A percentile compares a stretch with the other conserved stretches of the same genome.
These are phyloP conservation scores for Colletotrichum sp. DNA, from an alignment of 2,329 filamentous ascomycete species.

Conservation along the genomic window DNA sequence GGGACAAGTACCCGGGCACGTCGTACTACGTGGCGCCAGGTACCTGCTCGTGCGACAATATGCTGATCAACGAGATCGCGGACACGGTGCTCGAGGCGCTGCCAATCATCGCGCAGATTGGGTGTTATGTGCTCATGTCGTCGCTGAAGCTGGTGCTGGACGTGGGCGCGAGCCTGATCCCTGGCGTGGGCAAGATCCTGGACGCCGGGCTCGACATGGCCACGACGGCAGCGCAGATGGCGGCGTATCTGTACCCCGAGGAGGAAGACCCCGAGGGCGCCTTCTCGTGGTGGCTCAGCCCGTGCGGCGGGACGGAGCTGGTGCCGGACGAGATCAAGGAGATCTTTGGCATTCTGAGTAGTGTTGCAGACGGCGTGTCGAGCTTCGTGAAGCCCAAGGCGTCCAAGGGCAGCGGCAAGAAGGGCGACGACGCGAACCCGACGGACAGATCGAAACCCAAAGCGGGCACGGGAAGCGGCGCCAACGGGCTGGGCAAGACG, in stretches of 20 bases:
- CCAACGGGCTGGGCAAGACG: neutral
- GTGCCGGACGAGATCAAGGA: slow-evolving; percentile 6
- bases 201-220: neutral
- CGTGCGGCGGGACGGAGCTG: neutral
- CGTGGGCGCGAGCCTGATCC: neutral
- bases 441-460: neutral
- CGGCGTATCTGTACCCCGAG: neutral
- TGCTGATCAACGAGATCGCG: neutral
- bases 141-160: neutral
- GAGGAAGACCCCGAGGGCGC: neutral
- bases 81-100: neutral
- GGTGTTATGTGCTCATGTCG: neutral
- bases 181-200: neutral
- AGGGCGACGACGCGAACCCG: slow-evolving; percentile 4
- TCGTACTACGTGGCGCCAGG: neutral
- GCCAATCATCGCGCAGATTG: neutral
- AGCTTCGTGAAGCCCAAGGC: slow-evolving; percentile 6
- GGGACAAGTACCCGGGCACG: neutral
- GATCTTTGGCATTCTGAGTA: neutral
- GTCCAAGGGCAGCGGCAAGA: neutral
- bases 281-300: neutral
- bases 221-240: neutral
- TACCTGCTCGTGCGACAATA: neutral
- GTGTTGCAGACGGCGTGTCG: neutral
- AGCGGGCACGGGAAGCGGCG: neutral